Evolutionary conservation across 805 yeast genomes (phyloP).

Genomic region (Ogataea sp.): DNA sequence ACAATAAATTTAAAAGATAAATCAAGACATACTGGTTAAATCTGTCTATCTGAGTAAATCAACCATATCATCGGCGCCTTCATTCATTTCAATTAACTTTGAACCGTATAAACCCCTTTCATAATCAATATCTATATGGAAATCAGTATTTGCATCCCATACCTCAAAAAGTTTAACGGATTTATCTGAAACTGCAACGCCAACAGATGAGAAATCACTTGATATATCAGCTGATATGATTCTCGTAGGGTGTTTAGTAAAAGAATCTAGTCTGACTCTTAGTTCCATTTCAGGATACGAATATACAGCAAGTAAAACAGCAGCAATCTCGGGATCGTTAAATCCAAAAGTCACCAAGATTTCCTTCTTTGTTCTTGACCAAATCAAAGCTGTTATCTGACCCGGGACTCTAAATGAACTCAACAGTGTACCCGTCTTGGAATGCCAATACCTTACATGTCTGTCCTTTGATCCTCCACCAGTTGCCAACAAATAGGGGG

Average conservation of each 20-base stretch:
- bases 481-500: slow-evolving; percentile 68
- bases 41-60: slow-evolving; percentile 21
- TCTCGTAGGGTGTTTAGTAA: slow-evolving; percentile 36
- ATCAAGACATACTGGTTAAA: too few species aligned
- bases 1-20: neutral
- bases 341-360: slow-evolving; percentile 79
- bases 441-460: slow-evolving; percentile 81
- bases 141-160: slow-evolving; percentile 47
- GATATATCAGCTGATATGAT: slow-evolving; percentile 60
- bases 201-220: slow-evolving; percentile 53
- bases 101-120: slow-evolving; percentile 44
- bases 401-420: slow-evolving; percentile 49
- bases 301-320: slow-evolving; percentile 50
- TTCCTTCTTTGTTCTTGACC: slow-evolving; percentile 63
- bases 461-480: slow-evolving; percentile 88
- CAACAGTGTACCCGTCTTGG: slow-evolving; percentile 65
- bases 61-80: slow-evolving; percentile 35
- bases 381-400: slow-evolving; percentile 71
- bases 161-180: slow-evolving; percentile 67
- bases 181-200: slow-evolving; percentile 73
- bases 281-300: slow-evolving; percentile 57
- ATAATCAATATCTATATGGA: slow-evolving; percentile 19
- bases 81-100: slow-evolving; percentile 47
- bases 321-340: slow-evolving; percentile 38
- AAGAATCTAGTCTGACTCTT: slow-evolving; percentile 39